Evolutionary conservation across 305 asterid genomes (phyloP).

Genomic region (Fraxinus velutina): DNA sequence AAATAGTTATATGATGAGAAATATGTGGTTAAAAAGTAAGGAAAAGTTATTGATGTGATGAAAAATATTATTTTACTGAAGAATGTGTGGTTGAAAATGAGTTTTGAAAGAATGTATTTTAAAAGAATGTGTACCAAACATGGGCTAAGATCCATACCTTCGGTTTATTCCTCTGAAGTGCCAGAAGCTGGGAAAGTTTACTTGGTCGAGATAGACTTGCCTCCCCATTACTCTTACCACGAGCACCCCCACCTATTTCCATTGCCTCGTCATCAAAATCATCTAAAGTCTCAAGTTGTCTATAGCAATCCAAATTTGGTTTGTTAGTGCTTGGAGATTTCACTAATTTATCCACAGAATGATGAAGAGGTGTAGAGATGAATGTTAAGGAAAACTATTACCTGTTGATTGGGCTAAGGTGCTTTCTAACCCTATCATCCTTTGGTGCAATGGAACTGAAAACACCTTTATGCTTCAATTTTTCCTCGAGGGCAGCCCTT

Average conservation of each 20-base stretch:
- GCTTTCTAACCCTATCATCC: slow-evolving; percentile 39
- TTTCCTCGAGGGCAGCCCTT: slow-evolving; percentile 85
- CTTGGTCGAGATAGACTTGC: slow-evolving; percentile 33
- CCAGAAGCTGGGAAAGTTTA: slow-evolving; percentile 41
- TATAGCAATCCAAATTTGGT: slow-evolving; percentile 26
- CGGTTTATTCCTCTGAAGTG: slow-evolving; percentile 46
- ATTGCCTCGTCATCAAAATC: slow-evolving; percentile 82
- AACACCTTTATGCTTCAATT: slow-evolving; percentile 70
- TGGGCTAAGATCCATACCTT: slow-evolving; percentile 47
- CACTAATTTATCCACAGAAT: neutral
- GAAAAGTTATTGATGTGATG: no score
- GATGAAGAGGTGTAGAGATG: neutral
- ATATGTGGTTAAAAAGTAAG: no score
- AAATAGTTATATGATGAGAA: no score
- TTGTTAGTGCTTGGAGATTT: slow-evolving; percentile 22
- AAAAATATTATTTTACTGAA: no score
- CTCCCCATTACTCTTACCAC: slow-evolving; percentile 34
- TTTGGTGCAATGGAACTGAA: slow-evolving; percentile 54
- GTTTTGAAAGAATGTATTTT: no score
- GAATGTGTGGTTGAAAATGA: no score
- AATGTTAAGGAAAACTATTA: slow-evolving; percentile 23
- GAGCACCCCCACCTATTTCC: slow-evolving; percentile 37
- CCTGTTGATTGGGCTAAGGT: slow-evolving; percentile 59
- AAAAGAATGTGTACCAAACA: no score
- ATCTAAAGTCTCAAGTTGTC: slow-evolving; percentile 77